Evolutionary conservation across 1,139 yeast species (phyloP).

Genomic region (Suhomyces wounanorum): DNA sequence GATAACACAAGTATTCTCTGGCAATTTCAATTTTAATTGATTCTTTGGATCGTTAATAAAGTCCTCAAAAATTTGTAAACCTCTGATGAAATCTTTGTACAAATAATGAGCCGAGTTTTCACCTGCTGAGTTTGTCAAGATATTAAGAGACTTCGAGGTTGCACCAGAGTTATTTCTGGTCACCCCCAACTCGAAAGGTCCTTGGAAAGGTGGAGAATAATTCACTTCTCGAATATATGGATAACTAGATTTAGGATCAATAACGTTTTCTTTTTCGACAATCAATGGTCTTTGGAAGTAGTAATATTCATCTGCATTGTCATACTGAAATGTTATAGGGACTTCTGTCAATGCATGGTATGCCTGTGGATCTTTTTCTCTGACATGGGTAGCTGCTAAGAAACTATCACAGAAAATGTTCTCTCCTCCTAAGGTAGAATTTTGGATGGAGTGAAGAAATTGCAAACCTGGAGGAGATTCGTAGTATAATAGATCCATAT

Average conservation of each 20-base stretch:
- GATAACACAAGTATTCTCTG: constrained; percentile 66
- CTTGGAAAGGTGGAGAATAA: constrained; percentile 87
- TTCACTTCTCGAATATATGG: constrained; percentile 59
- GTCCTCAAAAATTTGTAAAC: constrained; percentile 60
- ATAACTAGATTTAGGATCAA: constrained; percentile 31
- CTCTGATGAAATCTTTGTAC: constrained; percentile 59
- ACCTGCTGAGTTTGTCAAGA: constrained; percentile 10
- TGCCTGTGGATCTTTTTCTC: constrained; percentile 59
- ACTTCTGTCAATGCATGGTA: constrained; percentile 62
- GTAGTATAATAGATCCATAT: constrained; percentile 78
- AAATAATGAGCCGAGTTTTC: constrained; percentile 30
- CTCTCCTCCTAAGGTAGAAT: constrained; percentile 69
- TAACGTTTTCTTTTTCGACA: constrained; percentile 49
- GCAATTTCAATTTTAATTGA: constrained; percentile 57
- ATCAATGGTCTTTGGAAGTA: constrained; percentile 66
- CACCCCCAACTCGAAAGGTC: constrained; percentile 66
- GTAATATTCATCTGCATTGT: constrained; percentile 64
- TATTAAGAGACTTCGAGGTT: constrained; percentile 7
- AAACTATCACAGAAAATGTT: constrained; percentile 76
- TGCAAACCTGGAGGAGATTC: constrained; percentile 88
- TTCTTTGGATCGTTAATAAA: constrained; percentile 57
- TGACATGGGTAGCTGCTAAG: constrained; percentile 60
- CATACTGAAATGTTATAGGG: constrained; percentile 73
- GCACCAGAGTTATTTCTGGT: constrained; percentile 28
- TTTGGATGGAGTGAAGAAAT: constrained; percentile 64